A percentile compares a stretch with the other conserved stretches of the same genome.
Evolutionary conservation across 805 yeast genomes (phyloP).

Genomic region (Starmera amethionina): DNA sequence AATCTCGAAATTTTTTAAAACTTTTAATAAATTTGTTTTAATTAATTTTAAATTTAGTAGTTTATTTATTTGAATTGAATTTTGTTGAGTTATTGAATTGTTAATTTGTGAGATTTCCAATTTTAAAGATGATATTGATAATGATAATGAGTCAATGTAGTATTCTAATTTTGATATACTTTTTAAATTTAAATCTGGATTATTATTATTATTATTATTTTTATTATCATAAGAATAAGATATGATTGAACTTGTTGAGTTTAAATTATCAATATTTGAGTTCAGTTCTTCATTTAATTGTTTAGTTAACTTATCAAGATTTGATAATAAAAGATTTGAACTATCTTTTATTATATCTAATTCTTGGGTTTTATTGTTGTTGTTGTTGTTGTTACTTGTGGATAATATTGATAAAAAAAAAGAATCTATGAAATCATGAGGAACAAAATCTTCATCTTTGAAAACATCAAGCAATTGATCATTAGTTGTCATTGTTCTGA

Average conservation of each 20-base stretch:
- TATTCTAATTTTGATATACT: constrained; percentile 55
- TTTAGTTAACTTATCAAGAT: constrained; percentile 53
- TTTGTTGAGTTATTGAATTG: constrained; percentile 15
- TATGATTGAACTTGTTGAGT: constrained; percentile 40
- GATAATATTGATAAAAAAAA: constrained; percentile 32
- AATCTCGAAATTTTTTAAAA: constrained; percentile 35
- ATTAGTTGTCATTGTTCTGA: constrained; percentile 4
- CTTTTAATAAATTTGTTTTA: constrained; percentile 35
- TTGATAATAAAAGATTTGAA: constrained; percentile 43
- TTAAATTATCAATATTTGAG: constrained; percentile 35
- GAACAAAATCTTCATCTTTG: constrained; percentile 51
- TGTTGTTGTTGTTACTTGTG: constrained; percentile 8
- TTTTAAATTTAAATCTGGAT: constrained; percentile 9
- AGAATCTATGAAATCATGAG: constrained; percentile 57
- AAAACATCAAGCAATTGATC: constrained; percentile 55
- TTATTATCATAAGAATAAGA: constrained; percentile 26
- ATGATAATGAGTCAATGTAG: constrained; percentile 49
- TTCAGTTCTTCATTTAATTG: constrained; percentile 48
- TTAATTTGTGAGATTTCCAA: constrained; percentile 28
- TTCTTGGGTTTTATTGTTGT: constrained; percentile 14
- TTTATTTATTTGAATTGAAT: constrained; percentile 21
- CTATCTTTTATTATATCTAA: constrained; percentile 34
- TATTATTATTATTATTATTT: constrained; percentile 13
- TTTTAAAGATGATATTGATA: constrained; percentile 47
- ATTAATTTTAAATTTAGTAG: constrained; percentile 35